Evolutionary conservation across 306 rosid species (phyloP).

Genomic region (Arachis hypogaea): DNA sequence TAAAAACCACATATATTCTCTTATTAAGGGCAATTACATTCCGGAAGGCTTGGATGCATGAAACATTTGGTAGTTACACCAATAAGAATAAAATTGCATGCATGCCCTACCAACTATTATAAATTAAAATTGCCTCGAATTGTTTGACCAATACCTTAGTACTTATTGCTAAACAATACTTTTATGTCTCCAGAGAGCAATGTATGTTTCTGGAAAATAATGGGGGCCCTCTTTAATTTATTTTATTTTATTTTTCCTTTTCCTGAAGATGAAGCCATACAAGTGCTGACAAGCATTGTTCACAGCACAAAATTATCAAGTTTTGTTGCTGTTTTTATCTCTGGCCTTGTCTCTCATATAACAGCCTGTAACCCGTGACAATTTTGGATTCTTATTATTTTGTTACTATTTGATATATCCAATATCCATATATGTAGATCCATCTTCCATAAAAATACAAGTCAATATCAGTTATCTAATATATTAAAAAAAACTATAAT

Average conservation of each 20-base stretch:
- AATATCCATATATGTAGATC: background rate
- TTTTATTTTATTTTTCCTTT: background rate
- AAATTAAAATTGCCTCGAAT: background rate
- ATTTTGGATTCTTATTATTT: slow-evolving; percentile 2
- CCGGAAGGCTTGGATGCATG: too few species aligned
- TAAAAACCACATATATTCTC: too few species aligned
- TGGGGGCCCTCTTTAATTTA: background rate
- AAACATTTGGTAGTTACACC: background rate
- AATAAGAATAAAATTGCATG: background rate
- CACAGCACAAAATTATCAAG: background rate
- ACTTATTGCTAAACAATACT: slow-evolving; percentile 9
- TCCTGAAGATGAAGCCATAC: slow-evolving; percentile 30
- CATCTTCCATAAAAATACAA: background rate
- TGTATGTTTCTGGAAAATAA: slow-evolving; percentile 3
- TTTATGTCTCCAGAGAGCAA: background rate
- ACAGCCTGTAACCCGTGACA: slow-evolving; percentile 2
- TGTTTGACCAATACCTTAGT: background rate
- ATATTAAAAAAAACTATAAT: too few species aligned
- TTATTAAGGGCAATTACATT: too few species aligned
- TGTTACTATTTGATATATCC: background rate
- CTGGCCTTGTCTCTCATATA: slow-evolving; percentile 32
- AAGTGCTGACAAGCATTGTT: slow-evolving; percentile 32
- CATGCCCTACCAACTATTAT: background rate
- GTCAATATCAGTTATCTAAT: too few species aligned
- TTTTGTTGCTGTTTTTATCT: slow-evolving; percentile 3